These are phyloP conservation scores for Rhizophagus sp. DNA, from an alignment of 192 early-diverging fungal species.

Conservation along the genomic window DNA sequence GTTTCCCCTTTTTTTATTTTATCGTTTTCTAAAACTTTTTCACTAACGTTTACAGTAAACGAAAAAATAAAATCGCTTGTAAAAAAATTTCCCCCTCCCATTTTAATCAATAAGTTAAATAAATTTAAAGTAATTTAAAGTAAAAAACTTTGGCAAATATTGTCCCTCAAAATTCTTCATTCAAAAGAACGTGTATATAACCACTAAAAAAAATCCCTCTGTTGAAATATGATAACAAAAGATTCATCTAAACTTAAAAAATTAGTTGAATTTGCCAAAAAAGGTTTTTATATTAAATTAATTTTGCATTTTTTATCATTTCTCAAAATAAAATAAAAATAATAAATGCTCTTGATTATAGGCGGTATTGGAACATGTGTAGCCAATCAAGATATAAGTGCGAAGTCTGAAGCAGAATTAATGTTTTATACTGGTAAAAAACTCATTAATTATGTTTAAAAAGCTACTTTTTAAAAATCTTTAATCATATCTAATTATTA, in stretches of 20 bases:
- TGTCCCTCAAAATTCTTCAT: background rate
- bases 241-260: constrained; percentile 21
- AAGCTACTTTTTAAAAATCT: background rate
- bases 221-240: constrained; percentile 14
- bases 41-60: background rate
- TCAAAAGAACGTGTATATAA: background rate
- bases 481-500: background rate
- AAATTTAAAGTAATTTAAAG: no score
- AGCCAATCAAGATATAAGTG: constrained; percentile 42
- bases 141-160: background rate
- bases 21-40: background rate
- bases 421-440: constrained; percentile 47
- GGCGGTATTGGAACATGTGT: constrained; percentile 48
- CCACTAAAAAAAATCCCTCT: background rate
- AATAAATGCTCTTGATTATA: constrained; percentile 5
- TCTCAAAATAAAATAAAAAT: background rate
- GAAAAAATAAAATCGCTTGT: background rate
- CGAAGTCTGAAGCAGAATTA: constrained; percentile 43
- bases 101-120: background rate
- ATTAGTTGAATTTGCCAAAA: constrained; percentile 18
- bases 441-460: background rate
- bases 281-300: background rate
- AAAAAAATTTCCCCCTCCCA: background rate
- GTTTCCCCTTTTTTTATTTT: background rate
- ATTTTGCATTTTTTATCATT: background rate